These are phyloP conservation scores for Penicillium sp. DNA, from an alignment of 2,329 filamentous ascomycete species.

Conservation along the genomic window DNA sequence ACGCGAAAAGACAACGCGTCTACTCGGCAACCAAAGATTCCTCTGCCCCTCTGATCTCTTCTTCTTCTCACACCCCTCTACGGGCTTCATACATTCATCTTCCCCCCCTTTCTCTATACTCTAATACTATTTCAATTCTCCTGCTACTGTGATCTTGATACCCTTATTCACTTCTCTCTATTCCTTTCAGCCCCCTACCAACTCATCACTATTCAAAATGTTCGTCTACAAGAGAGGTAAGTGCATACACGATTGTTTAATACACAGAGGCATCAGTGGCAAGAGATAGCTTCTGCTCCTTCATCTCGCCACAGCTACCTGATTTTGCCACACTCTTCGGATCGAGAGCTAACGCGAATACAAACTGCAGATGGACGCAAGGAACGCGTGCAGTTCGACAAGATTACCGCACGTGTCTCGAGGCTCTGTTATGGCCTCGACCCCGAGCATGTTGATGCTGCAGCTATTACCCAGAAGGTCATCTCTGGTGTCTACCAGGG, in stretches of 20 bases:
- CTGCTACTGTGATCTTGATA: slow-evolving; percentile 24
- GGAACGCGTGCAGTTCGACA: slow-evolving; percentile 99
- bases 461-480: slow-evolving; percentile 98
- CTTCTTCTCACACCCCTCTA: slow-evolving; percentile 22
- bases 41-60: slow-evolving; percentile 27
- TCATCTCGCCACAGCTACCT: neutral
- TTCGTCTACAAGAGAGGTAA: slow-evolving; percentile 64
- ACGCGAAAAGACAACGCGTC: slow-evolving; percentile 14
- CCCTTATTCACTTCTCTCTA: slow-evolving; percentile 19
- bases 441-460: slow-evolving; percentile 91
- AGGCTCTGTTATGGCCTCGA: slow-evolving; percentile 97
- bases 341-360: slow-evolving; percentile 20
- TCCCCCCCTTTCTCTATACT: slow-evolving; percentile 11
- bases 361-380: slow-evolving; percentile 81
- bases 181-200: slow-evolving; percentile 9
- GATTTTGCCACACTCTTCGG: slow-evolving; percentile 18
- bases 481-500: slow-evolving; percentile 99
- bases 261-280: neutral
- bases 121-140: slow-evolving; percentile 7
- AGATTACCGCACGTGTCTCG: slow-evolving; percentile 98
- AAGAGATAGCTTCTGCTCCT: neutral
- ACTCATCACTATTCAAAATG: slow-evolving; percentile 44
- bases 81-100: slow-evolving; percentile 13
- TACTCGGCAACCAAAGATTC: slow-evolving; percentile 12
- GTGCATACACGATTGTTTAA: slow-evolving; percentile 17